These are phyloP conservation scores for Aaosphaeria arxii DNA, from an alignment of 2,329 filamentous ascomycete genomes.

Conservation along the genomic window DNA sequence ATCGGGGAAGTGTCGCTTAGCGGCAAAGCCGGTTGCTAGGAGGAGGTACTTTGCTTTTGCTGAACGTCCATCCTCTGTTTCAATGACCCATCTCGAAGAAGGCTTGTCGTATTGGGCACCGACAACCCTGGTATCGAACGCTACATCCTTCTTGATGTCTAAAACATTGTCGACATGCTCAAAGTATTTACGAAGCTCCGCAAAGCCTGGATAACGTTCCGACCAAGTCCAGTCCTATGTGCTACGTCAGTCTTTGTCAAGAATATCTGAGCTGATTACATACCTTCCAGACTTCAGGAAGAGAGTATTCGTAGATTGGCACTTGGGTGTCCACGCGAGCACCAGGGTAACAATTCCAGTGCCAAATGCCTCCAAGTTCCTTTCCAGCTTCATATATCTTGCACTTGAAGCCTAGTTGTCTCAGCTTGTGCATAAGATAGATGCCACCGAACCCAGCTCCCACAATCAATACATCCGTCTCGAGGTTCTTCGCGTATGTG, in stretches of 20 bases:
- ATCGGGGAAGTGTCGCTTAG: slow-evolving; percentile 60
- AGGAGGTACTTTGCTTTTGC: slow-evolving; percentile 53
- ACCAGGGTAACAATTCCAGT: slow-evolving; percentile 45
- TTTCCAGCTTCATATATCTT: slow-evolving; percentile 41
- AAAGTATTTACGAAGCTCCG: slow-evolving; percentile 58
- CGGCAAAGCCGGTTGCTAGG: slow-evolving; percentile 56
- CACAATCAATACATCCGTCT: slow-evolving; percentile 38
- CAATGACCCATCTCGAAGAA: slow-evolving; percentile 49
- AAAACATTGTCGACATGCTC: slow-evolving; percentile 57
- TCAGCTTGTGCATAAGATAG: slow-evolving; percentile 41
- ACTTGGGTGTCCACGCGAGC: slow-evolving; percentile 48
- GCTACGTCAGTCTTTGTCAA: not conserved
- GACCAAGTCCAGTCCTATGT: slow-evolving; percentile 56
- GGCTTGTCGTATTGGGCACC: slow-evolving; percentile 51
- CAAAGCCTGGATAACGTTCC: slow-evolving; percentile 50
- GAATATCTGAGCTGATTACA: not conserved
- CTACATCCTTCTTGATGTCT: slow-evolving; percentile 55
- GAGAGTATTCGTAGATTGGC: slow-evolving; percentile 48
- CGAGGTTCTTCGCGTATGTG: slow-evolving; percentile 33
- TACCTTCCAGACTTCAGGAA: slow-evolving; percentile 47
- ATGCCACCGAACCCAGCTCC: slow-evolving; percentile 43
- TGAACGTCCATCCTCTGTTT: slow-evolving; percentile 51
- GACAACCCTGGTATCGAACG: slow-evolving; percentile 56
- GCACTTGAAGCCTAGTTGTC: slow-evolving; percentile 38
- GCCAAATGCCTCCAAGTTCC: slow-evolving; percentile 44